phyloP scores from a whole-genome alignment of 2,329 filamentous ascomycete species.

The Berkeleyomyces basicola region DNA sequence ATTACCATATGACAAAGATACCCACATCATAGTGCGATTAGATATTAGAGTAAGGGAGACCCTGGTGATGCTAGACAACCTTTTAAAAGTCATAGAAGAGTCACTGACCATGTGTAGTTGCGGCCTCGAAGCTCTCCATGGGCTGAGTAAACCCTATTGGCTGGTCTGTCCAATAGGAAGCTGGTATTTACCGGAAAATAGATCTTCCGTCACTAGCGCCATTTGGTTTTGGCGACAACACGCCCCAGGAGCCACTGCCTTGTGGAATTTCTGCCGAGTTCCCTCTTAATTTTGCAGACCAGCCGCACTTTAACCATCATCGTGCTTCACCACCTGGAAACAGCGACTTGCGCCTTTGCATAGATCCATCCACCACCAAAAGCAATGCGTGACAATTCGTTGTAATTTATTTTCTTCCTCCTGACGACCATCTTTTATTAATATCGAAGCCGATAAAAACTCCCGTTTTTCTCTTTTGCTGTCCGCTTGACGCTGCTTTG shows the following conservation, averaged over 20 bases:
- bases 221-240: conserved; percentile 22
- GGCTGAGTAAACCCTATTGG: background rate
- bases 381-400: background rate
- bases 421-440: background rate
- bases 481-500: background rate
- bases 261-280: background rate
- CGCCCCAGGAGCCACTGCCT: conserved; percentile 18
- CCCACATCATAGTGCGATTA: no score
- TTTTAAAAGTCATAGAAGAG: no score
- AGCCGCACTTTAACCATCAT: background rate
- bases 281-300: background rate
- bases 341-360: background rate
- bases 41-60: no score
- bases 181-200: conserved; percentile 16
- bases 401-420: background rate
- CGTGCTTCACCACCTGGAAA: background rate
- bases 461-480: background rate
- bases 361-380: background rate
- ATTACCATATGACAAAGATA: no score
- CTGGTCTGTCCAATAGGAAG: background rate
- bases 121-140: background rate
- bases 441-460: background rate
- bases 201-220: conserved; percentile 20
- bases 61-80: no score
- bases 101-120: background rate